phyloP scores from a whole-genome alignment of 345 rosid species.

The Corchorus capsularis region DNA sequence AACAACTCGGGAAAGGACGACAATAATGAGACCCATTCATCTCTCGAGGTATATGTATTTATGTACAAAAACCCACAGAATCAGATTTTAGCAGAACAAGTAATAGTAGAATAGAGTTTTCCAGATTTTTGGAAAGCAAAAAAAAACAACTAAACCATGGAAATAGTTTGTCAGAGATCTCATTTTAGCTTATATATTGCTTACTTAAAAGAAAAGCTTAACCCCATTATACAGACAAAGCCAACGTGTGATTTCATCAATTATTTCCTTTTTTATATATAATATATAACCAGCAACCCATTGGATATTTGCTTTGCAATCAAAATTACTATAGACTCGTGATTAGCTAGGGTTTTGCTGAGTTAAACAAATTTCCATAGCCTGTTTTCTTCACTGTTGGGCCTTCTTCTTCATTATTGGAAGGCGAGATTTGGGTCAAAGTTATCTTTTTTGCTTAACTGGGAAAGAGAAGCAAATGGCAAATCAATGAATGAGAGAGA shows the following conservation, averaged over 20 bases:
- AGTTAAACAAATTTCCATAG: neutral
- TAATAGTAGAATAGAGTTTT: constrained; percentile 3
- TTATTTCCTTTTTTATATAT: too few relatives aligned
- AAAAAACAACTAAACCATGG: constrained; percentile 23
- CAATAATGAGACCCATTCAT: constrained; percentile 21
- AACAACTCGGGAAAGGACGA: constrained; percentile 27
- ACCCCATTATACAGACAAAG: constrained; percentile 1
- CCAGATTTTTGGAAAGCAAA: constrained; percentile 24
- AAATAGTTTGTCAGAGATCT: constrained; percentile 28
- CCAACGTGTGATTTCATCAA: neutral
- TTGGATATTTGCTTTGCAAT: neutral
- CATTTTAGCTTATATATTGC: neutral
- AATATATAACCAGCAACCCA: neutral
- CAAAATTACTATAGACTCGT: constrained; percentile 1
- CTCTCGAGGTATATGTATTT: constrained; percentile 31
- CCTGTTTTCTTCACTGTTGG: constrained; percentile 1
- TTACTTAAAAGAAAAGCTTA: neutral
- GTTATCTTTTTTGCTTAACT: neutral
- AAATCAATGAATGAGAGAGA: constrained; percentile 15
- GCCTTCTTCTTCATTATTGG: constrained; percentile 15
- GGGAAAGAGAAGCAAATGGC: constrained; percentile 19
- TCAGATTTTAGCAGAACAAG: constrained; percentile 17
- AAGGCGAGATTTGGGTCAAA: constrained; percentile 26
- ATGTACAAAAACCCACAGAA: constrained; percentile 16
- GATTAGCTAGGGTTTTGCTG: constrained; percentile 14